Base-by-base conservation (phyloP, 2,329 filamentous ascomycete species). In the Fusarium protoensiforme region DNA sequence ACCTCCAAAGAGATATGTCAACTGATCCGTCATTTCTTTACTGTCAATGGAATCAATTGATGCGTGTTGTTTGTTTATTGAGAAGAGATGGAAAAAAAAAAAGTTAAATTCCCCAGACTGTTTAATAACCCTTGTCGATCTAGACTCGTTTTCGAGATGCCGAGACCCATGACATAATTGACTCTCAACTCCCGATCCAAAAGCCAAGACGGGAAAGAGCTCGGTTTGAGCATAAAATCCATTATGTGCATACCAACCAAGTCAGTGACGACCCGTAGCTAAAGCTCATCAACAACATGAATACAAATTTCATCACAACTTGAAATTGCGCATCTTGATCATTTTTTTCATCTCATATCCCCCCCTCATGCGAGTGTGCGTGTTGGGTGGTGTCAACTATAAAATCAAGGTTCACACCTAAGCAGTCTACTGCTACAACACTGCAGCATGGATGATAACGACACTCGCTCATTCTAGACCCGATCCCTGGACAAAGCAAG, bases 1-100 rank as follows among this genome's bases (percentile, higher is more conserved):
- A 41, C 83, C 84, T 29, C 84, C 84, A 38, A 83, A 86, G 65
- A 86, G 81, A 68, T 81, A 83, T 5, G 78, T 75, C 53, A 79
- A 64, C 20, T 75, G 65, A 57, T 70, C 61, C 8, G 65, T 60
- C 65, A 77, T 77, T 46, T 63, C 38, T 36, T 5, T 6, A 8
- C 43, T 22, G 11, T 67, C 31, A 64, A 31, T 35, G 51, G 39
- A 22, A 5, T 7, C 31, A 33, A 48, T 48, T 48, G 38, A 62
- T 54, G 46, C 14, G 41, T 33, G 48, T 33, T 57, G 38, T 20
- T 18, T 46, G 27, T 41, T 41, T 31, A 46, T 27, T 18, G 35
- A 62, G 33, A 38, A 38, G 43, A 58, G 60, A 51, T 64, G 16
- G 24, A 24, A 24, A n/a, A n/a, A 24, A 35, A 33, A 20, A 35